Evolutionary conservation across 2,329 filamentous ascomycete genomes (phyloP), one percentile per base, ranked within the genome.

Genomic region (Rutstroemia sp.): DNA sequence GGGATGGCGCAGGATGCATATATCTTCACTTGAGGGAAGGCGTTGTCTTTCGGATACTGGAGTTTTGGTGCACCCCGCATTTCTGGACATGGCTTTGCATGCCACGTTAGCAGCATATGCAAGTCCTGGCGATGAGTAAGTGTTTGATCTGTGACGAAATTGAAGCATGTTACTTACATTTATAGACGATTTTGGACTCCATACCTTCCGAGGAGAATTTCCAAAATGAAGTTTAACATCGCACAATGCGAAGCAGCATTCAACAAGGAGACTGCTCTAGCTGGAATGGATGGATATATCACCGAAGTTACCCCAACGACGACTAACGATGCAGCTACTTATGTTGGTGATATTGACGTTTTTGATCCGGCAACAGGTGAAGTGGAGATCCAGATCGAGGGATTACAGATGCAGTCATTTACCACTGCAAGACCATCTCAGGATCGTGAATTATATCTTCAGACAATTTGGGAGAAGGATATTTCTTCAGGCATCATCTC

Each of bases 41-140:
- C 1, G 44, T 51, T 10, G 23, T 27, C 0, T 49, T 37, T 30
- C 19, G 30, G 34, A 54, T 49, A 38, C 30, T 27, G 34, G 21
- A 38, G 38, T 60, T 6, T 27, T 62, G 38, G 73, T 84, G 21
- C 81, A 84, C 59, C 81, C 81, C 0, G 75, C 78, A 2, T 80
- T 78, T 0, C 70, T 84, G 12, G 81, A 84, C 59, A 69, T 75
- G 2, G 77, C 82, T 66, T 75, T 84, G 23, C 81, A 84, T 54
- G 74, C 74, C 1, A 73, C 74, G 0, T 70, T 82, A 8, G 48
- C 61, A 5, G 64, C 65, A 9, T 59, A 48, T 21, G 52, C 48
- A 2, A 52, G 27, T 16, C 66, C 65, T 10, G 58, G 46, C 8
- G 65, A 67, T 51, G 61, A 54, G 1, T 34, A 34, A 34, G 30